Evolutionary conservation across 2,329 filamentous ascomycete genomes (phyloP), one percentile per base, ranked within the genome.

Genomic region (Mycocentrospora acerina): DNA sequence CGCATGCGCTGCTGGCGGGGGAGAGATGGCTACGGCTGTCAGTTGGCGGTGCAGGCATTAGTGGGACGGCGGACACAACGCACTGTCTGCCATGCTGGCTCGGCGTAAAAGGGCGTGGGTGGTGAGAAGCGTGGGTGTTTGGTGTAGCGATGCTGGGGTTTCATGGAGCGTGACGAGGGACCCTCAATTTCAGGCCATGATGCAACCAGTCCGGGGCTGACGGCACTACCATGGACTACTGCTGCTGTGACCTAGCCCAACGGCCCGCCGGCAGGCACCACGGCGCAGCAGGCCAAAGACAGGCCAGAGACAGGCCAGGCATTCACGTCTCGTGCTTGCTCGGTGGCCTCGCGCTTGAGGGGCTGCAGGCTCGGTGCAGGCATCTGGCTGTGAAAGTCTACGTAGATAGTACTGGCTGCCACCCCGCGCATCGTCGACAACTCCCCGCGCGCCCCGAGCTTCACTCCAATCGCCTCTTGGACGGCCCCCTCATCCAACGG

Each of bases 21-120:
- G 79, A 78, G 80, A 84, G 33, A 78, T 76, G 56, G 82, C 82
- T 24, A 81, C 6, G 79, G 81, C 33, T 37, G 35, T 56, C 36
- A 45, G 45, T 38, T 9, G 19, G 9, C 19, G 19, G 9, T 22
- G 5, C 19, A 22, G 33, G 35, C 19, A 24, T 16, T 24, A 19
- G 13, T 10, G 8, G 10, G n/a, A 15, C 27, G n/a, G 10, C 10
- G 24, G 8, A 10, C 7, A n/a, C n/a, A 22, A 4, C n/a, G 7
- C 44, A 62, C 60, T 32, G 36, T 62, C 60, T 42, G 57, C 50
- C 60, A 64, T 64, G 26, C 26, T 40, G 40, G 13, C 14, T 26
- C 30, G 27, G 19, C 9, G 5, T 5, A 12, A 14, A 14, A 17
- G 14, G 6, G 6, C 7, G 7, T 5, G 19, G 19, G 5, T 22